Conservation (phyloP, 1,284 basidiomycete species). For the Ganoderma sp. region DNA sequence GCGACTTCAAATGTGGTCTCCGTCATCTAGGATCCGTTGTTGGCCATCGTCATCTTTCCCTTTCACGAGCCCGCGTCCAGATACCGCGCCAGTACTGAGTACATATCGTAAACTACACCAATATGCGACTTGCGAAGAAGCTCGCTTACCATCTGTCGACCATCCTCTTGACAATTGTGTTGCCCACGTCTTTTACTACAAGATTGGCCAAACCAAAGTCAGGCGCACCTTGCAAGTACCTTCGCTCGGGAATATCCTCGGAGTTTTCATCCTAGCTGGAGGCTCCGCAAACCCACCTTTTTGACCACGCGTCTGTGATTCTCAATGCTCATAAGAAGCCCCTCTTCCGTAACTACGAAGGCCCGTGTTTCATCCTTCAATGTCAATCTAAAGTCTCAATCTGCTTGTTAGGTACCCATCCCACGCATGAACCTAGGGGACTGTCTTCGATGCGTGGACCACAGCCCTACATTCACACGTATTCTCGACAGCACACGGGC, state of each 20-base stretch:
- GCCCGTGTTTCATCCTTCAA: background rate
- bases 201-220: too few relatives aligned
- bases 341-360: conserved; percentile 3
- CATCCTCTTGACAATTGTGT: background rate
- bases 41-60: background rate
- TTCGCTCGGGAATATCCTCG: background rate
- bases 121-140: background rate
- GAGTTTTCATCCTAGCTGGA: background rate
- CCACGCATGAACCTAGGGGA: background rate
- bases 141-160: background rate
- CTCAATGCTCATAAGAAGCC: background rate
- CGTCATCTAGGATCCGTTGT: background rate
- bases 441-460: background rate
- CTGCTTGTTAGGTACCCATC: background rate
- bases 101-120: background rate
- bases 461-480: background rate
- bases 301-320: background rate
- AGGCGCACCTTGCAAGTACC: background rate
- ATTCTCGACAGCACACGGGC: background rate
- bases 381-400: conserved; percentile 1
- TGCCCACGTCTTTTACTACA: too few relatives aligned
- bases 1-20: background rate
- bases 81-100: background rate
- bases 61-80: background rate
- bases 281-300: background rate